Base-by-base conservation (phyloP, 1,139 yeast species). In the Scheffersomyces quercinus region DNA sequence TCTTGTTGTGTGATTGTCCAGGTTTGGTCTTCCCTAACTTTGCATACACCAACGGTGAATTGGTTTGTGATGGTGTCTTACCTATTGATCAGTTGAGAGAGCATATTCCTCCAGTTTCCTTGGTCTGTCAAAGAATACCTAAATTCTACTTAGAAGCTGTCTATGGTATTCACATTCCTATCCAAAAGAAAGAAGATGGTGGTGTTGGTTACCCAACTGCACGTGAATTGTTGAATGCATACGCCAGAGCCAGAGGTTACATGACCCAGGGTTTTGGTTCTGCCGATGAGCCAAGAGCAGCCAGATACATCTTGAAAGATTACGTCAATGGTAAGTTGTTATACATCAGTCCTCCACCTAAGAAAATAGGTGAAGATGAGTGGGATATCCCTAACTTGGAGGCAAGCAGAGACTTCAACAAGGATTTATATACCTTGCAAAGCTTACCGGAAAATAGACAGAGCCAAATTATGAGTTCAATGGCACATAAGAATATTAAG, bases 1-100 rank as follows among this genome's bases (percentile, higher is more conserved):
- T 93, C 7, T 77, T 89, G 53, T 75, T 95, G 42, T 93, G 99
- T 69, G 99, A 95, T 77, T 95, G 99, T 76, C 99, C 99, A 2
- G 99, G 99, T 77, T 77, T 95, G 53, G 99, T 95, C 16, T 95
- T 95, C 74, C 99, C 99, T 30, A 95, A 93, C 61, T 95, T 93
- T 64, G 98, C 99, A 14, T 88, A 88, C 62, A 88, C 97, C 24
- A 90, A 91, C 59, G 98, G 96, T 55, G 99, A 95, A 59, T 79
- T 95, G 58, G 99, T 95, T 0, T 90, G 98, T 72, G 89, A 90
- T 60, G 99, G 99, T 77, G 97, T 95, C 9, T 76, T 95, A 47
- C 99, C 99, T 15, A 93, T 95, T 57, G 99, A 95, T 70, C 99
- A 95, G 68, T 77, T 95, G 49, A 81, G 98, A 60, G 99, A 95